Evolutionary conservation across 208 protist species (phyloP).

Genomic region (Blechomonas ayalai): DNA sequence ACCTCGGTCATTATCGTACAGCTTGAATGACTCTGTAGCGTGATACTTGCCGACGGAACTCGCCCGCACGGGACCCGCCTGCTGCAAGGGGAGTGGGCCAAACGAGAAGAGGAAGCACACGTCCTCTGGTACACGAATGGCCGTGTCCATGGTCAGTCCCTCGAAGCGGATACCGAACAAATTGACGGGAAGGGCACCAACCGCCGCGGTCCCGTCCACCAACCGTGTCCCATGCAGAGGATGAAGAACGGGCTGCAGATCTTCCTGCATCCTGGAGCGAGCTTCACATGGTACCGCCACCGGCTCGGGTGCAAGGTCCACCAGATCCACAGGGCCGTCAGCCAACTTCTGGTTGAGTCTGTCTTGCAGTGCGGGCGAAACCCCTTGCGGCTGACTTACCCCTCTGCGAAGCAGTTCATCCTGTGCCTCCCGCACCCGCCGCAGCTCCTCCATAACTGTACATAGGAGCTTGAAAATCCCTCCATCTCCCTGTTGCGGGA

Average conservation of each 20-base stretch:
- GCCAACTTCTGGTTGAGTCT: slow-evolving; percentile 36
- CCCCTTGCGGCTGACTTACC: slow-evolving; percentile 3
- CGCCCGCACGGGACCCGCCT: slow-evolving; percentile 52
- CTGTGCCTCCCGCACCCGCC: slow-evolving; percentile 63
- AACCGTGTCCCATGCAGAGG: slow-evolving; percentile 46
- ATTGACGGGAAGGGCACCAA: slow-evolving; percentile 24
- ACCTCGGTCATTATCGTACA: slow-evolving; percentile 37
- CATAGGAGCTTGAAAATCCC: slow-evolving; percentile 77
- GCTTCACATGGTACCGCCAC: slow-evolving; percentile 66
- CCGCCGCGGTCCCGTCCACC: slow-evolving; percentile 33
- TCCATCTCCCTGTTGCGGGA: neutral
- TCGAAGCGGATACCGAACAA: slow-evolving; percentile 82
- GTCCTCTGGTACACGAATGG: slow-evolving; percentile 44
- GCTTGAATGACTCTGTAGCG: slow-evolving; percentile 39
- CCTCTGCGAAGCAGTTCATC: slow-evolving; percentile 32
- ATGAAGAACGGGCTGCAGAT: slow-evolving; percentile 70
- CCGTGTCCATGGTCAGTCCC: slow-evolving; percentile 69
- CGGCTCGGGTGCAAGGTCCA: slow-evolving; percentile 63
- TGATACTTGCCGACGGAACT: slow-evolving; percentile 39
- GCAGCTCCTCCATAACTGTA: slow-evolving; percentile 82
- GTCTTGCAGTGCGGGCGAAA: slow-evolving; percentile 35
- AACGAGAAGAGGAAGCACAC: slow-evolving; percentile 84
- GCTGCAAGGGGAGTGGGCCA: slow-evolving; percentile 71
- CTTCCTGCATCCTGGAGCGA: slow-evolving; percentile 44
- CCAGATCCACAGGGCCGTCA: slow-evolving; percentile 37